Base-by-base conservation (phyloP, 345 rosid genomes). In the Aegle marmelos region DNA sequence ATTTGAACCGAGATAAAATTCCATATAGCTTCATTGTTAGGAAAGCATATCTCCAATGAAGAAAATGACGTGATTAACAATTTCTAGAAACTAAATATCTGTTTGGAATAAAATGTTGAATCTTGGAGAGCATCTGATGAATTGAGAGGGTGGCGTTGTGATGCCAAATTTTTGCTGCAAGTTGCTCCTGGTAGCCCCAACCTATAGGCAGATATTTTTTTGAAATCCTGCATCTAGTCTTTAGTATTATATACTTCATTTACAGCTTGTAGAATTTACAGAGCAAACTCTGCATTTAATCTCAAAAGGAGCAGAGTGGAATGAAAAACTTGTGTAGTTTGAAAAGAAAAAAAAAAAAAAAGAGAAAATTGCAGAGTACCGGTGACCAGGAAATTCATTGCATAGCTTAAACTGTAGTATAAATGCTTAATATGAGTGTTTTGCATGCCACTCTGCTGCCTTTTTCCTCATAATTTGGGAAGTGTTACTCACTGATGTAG, bases 111-210 rank as follows among this genome's bases (percentile, higher is more conserved):
- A 83, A 74, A 69, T 33, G 81, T 78, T 73, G 78, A 82, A 85
- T 60, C 61, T 66, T 56, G 25, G 63, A 58, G 73, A 78, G 90
- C 73, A 82, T 89, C 87, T 53, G 68, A 84, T 65, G 73, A 84
- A 83, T 82, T 74, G 75, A 71, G 80, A 83, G 76, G 83, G 41
- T 67, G 86, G 90, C 79, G 85, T 82, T 57, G 82, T 75, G 82
- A 82, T 85, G 83, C 74, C 80, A 80, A 83, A 72, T 78, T 76
- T 76, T 74, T 79, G 70, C 72, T 79, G 87, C 91, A 90, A 93
- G 88, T 91, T 86, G 98, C 48, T 22, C 50, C 58, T 82, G 27
- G 61, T 83, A 74, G 85, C 74, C 90, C 86, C 83, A 65, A 50
- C 75, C 84, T 83, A 82, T 53, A 56, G 61, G 34, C 83, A 81